phyloP scores from a whole-genome alignment of 2,329 filamentous ascomycete species.

The Colletotrichum incanum region DNA sequence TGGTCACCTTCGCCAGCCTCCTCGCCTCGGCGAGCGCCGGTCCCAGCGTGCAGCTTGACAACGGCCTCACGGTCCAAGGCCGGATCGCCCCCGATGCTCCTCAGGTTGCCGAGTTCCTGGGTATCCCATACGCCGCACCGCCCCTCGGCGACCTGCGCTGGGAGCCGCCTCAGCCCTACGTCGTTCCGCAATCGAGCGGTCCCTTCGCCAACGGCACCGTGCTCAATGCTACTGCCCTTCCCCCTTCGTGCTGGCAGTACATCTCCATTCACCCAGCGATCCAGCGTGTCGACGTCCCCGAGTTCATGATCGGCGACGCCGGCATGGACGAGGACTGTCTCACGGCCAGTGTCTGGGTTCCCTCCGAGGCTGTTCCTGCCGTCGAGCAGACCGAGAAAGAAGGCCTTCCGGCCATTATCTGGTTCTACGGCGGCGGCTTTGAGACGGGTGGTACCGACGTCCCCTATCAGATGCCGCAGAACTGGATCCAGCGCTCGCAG shows the following conservation, averaged over 20 bases:
- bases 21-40: slow-evolving; percentile 33
- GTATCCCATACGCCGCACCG: slow-evolving; percentile 70
- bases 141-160: slow-evolving; percentile 67
- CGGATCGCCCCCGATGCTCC: slow-evolving; percentile 32
- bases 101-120: slow-evolving; percentile 46
- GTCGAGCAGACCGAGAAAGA: neutral
- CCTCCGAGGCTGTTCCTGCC: slow-evolving; percentile 24
- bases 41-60: slow-evolving; percentile 32
- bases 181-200: slow-evolving; percentile 16
- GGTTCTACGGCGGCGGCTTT: slow-evolving; percentile 50
- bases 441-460: slow-evolving; percentile 48
- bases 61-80: slow-evolving; percentile 34
- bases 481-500: slow-evolving; percentile 50
- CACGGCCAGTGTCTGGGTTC: slow-evolving; percentile 65
- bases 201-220: slow-evolving; percentile 34
- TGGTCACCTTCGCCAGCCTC: slow-evolving; percentile 32
- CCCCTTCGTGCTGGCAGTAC: slow-evolving; percentile 40
- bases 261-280: slow-evolving; percentile 40
- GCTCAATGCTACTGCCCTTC: slow-evolving; percentile 31
- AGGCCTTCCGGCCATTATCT: slow-evolving; percentile 43
- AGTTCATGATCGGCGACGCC: slow-evolving; percentile 41
- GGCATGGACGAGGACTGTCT: slow-evolving; percentile 72
- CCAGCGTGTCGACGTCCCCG: slow-evolving; percentile 36
- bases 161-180: slow-evolving; percentile 51
- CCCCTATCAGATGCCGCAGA: slow-evolving; percentile 48